These are phyloP conservation scores for Pythium grandisporangium DNA, from an alignment of 352 stramenopile species.

Conservation along the genomic window DNA sequence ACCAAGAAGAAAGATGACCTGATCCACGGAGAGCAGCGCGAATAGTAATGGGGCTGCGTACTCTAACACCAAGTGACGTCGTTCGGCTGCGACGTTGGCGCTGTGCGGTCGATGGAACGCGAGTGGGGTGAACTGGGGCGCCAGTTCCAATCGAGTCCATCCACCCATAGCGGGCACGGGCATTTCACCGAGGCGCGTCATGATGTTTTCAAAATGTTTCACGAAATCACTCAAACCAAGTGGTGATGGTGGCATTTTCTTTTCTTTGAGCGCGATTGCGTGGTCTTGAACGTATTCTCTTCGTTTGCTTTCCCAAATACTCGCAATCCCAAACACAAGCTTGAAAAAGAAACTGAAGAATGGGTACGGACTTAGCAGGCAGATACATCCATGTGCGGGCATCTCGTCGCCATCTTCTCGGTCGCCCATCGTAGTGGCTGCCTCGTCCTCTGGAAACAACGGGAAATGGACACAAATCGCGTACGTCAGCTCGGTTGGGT, in stretches of 20 bases:
- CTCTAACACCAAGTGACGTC: conserved; percentile 54
- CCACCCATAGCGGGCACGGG: conserved; percentile 60
- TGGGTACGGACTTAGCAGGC: conserved; percentile 61
- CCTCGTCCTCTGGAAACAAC: conserved; percentile 41
- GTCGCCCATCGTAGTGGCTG: conserved; percentile 5
- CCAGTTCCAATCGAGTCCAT: conserved; percentile 59
- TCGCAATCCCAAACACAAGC: conserved; percentile 61
- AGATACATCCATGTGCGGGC: conserved; percentile 57
- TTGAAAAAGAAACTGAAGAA: conserved; percentile 86
- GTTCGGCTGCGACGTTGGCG: conserved; percentile 36
- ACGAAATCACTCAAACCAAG: conserved; percentile 49
- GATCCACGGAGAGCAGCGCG: conserved; percentile 61
- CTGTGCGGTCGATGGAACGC: conserved; percentile 72
- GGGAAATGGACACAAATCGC: conserved; percentile 60
- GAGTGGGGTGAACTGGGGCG: conserved; percentile 44
- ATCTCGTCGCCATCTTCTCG: conserved; percentile 10
- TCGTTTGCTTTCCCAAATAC: conserved; percentile 54
- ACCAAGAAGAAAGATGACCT: conserved; percentile 67
- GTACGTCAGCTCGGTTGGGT: conserved; percentile 49
- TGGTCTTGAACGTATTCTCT: conserved; percentile 22
- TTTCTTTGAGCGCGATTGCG: conserved; percentile 17
- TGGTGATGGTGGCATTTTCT: conserved; percentile 15
- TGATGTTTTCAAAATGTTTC: conserved; percentile 48
- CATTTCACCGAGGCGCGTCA: conserved; percentile 52
- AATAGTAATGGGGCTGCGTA: conserved; percentile 67